Evolutionary conservation across 768 basidiomycete genomes (phyloP), one percentile per base, ranked within the genome.

Genomic region (Exidia glandulosa): DNA sequence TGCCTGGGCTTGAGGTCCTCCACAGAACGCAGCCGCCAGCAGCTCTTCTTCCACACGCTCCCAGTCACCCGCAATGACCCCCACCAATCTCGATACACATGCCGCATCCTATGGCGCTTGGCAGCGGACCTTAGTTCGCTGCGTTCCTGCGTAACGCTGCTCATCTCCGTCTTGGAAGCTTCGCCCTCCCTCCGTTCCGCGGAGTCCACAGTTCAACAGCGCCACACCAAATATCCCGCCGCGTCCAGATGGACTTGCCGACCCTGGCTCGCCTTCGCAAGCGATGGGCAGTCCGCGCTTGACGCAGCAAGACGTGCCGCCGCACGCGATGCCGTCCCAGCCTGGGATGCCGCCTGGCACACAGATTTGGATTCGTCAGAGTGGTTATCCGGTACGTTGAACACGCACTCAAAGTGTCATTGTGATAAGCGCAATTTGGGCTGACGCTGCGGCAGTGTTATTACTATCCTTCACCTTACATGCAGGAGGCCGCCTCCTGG

Each of bases 1-100:
- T 75, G 91, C 89, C 79, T 95, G 92, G 92, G 77, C 88, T 76
- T 87, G 75, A 80, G 90, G 91, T 73, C 91, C 91, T 57, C 90
- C 92, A 59, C 80, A 81, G 75, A 79, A 72, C 64, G 75, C 83
- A 62, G 73, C 81, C 59, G 74, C 75, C 61, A 73, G 75, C 56
- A 37, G 10, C 19, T 19, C 36, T 37, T 71, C 87, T 60, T 80
- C 86, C 63, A 79, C 86, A 61, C 85, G 88, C 72, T 85, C 90
- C 55, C 86, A 89, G 74, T 88, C 88, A 63, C 87, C 88, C 65
- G 87, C 83, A 60, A 82, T 80, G 25, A 69, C 81, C 48, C 78
- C 73, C 71, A n/a, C 71, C 52, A 64, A 57, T 47, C 61, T 54
- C 47, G 80, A 37, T 37, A 9, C 36, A 37, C 10, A 9, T 19